These are phyloP conservation scores for Polytolypa hystricis DNA, from an alignment of 2,329 filamentous ascomycete species.

Conservation along the genomic window DNA sequence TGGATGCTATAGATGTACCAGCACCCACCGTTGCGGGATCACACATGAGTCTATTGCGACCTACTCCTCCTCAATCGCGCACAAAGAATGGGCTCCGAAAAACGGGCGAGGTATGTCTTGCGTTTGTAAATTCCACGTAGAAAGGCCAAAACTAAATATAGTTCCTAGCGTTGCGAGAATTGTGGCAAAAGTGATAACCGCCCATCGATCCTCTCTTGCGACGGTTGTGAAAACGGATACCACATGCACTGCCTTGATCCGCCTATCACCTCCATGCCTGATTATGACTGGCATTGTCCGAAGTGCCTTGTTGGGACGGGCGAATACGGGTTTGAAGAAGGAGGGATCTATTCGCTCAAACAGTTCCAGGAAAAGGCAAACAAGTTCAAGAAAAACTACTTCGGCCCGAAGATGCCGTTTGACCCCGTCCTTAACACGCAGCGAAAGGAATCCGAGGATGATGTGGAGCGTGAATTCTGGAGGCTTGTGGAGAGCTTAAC, in stretches of 20 bases:
- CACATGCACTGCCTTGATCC: conserved; percentile 86
- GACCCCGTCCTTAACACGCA: conserved; percentile 74
- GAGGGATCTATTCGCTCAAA: conserved; percentile 84
- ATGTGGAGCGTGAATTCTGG: conserved; percentile 96
- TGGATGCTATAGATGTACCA: conserved; percentile 14
- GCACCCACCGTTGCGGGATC: conserved; percentile 83
- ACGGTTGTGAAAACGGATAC: conserved; percentile 82
- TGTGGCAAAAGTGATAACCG: conserved; percentile 71
- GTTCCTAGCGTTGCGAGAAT: conserved; percentile 64
- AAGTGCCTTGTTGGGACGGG: conserved; percentile 91
- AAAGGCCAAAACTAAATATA: too few species aligned
- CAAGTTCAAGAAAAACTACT: conserved; percentile 90
- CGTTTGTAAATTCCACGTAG: too few species aligned
- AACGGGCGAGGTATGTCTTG: conserved; percentile 45
- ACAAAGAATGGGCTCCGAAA: conserved; percentile 47
- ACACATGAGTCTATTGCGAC: conserved; percentile 89
- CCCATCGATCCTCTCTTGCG: conserved; percentile 64
- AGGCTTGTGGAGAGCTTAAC: conserved; percentile 84
- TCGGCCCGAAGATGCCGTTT: conserved; percentile 78
- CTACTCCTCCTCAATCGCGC: conserved; percentile 52
- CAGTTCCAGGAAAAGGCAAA: conserved; percentile 95
- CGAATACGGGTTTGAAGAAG: conserved; percentile 95
- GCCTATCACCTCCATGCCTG: conserved; percentile 62
- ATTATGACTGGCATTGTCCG: conserved; percentile 91
- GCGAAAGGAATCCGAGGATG: conserved; percentile 78